Conservation (phyloP, 2,329 filamentous ascomycete genomes). For the Colletotrichum paranaense region DNA sequence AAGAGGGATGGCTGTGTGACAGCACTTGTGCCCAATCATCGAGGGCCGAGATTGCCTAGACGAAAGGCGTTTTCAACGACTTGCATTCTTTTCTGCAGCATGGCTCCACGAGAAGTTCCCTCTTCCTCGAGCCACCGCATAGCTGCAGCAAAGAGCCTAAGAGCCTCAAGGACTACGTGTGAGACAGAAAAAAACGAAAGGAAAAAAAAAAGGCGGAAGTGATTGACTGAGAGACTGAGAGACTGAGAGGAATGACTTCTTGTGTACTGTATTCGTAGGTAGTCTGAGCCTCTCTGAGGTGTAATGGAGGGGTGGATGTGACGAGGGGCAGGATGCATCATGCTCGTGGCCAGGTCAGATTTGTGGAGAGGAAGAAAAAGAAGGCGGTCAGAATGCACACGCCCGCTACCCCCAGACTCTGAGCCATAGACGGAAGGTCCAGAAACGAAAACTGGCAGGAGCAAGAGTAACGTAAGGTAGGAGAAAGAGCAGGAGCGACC, state of each 20-base stretch:
- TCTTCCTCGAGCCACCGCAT: neutral
- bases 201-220: neutral
- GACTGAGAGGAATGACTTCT: neutral
- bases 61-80: neutral
- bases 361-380: constrained; percentile 25
- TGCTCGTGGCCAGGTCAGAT: constrained; percentile 21
- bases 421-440: neutral
- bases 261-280: neutral
- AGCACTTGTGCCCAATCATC: constrained; percentile 27
- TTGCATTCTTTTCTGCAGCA: constrained; percentile 24
- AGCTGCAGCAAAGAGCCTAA: neutral
- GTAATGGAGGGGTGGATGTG: neutral
- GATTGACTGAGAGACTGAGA: neutral
- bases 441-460: neutral
- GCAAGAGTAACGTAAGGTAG: neutral
- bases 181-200: no score
- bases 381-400: constrained; percentile 28
- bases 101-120: neutral
- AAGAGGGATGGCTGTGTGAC: constrained; percentile 11
- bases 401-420: neutral
- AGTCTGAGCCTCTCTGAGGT: no score
- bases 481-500: neutral
- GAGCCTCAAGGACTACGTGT: neutral
- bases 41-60: constrained; percentile 2
- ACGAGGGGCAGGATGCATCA: constrained; percentile 1